Evolutionary conservation across 805 yeast species (phyloP).

Genomic region (Candida chauliodis): DNA sequence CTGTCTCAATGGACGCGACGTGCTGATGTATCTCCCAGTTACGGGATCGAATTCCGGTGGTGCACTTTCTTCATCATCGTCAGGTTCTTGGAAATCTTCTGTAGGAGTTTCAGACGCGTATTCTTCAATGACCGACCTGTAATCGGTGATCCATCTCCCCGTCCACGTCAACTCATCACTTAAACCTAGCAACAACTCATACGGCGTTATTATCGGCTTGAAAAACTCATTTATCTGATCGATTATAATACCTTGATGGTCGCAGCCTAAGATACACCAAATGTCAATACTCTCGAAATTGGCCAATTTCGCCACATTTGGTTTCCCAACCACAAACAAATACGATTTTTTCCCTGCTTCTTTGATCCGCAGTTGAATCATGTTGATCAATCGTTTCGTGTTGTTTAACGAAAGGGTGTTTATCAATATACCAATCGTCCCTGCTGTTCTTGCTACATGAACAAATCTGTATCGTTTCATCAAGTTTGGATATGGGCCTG

Average conservation of each 20-base stretch:
- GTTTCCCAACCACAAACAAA: conserved; percentile 94
- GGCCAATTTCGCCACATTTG: conserved; percentile 94
- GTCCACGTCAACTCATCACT: conserved; percentile 80
- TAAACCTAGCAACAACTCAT: conserved; percentile 80
- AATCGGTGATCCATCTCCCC: conserved; percentile 88
- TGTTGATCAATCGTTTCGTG: conserved; percentile 63
- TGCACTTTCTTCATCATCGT: conserved; percentile 35
- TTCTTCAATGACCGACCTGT: conserved; percentile 47
- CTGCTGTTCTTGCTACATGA: conserved; percentile 87
- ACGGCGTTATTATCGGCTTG: conserved; percentile 92
- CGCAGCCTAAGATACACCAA: conserved; percentile 95
- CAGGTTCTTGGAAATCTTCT: conserved; percentile 23
- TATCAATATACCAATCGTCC: conserved; percentile 86
- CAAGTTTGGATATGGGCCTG: conserved; percentile 73
- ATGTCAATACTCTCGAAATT: conserved; percentile 91
- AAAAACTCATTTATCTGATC: conserved; percentile 77
- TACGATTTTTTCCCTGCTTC: conserved; percentile 87
- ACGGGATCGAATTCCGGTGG: conserved; percentile 88
- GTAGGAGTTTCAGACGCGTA: conserved; percentile 22
- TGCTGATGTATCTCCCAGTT: conserved; percentile 68
- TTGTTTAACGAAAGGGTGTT: conserved; percentile 82
- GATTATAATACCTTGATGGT: conserved; percentile 85
- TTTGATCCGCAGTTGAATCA: conserved; percentile 56
- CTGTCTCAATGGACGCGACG: conserved; percentile 73
- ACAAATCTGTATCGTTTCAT: conserved; percentile 81